Percentiles rank a stretch among this genome's conserved stretches.
Evolutionary conservation across 257 asterid species (phyloP).

Genomic region (Primulina tabacum): DNA sequence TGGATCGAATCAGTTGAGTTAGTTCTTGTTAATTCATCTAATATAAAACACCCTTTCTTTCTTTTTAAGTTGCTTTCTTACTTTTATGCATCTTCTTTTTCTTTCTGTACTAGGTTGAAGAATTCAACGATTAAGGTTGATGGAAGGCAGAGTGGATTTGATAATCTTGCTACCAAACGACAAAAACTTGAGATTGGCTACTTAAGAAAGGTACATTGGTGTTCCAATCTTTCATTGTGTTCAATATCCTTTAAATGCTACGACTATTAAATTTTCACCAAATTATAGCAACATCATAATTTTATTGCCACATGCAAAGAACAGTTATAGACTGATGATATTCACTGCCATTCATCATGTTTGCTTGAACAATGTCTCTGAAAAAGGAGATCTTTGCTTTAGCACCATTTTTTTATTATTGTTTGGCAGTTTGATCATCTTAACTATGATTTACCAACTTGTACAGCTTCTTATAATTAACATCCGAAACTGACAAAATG

Average conservation of each 20-base stretch:
- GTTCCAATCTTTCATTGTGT: neutral
- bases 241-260: neutral
- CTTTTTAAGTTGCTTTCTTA: neutral
- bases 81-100: conserved; percentile 20
- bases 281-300: neutral
- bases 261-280: conserved; percentile 7
- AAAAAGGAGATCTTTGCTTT: neutral
- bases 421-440: neutral
- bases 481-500: neutral
- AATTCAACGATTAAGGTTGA: conserved; percentile 29
- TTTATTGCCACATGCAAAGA: neutral
- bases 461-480: neutral
- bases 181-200: conserved; percentile 85
- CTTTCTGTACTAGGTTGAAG: conserved; percentile 40
- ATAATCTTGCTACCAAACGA: conserved; percentile 56
- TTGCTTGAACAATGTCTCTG: neutral
- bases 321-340: neutral
- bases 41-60: neutral
- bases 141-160: conserved; percentile 32
- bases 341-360: neutral
- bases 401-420: neutral
- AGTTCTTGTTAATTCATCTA: conserved; percentile 4
- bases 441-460: neutral
- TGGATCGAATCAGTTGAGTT: neutral
- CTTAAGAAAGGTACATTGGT: conserved; percentile 51